Conservation (phyloP, 345 rosid species). For the Arabis hirsuta region DNA sequence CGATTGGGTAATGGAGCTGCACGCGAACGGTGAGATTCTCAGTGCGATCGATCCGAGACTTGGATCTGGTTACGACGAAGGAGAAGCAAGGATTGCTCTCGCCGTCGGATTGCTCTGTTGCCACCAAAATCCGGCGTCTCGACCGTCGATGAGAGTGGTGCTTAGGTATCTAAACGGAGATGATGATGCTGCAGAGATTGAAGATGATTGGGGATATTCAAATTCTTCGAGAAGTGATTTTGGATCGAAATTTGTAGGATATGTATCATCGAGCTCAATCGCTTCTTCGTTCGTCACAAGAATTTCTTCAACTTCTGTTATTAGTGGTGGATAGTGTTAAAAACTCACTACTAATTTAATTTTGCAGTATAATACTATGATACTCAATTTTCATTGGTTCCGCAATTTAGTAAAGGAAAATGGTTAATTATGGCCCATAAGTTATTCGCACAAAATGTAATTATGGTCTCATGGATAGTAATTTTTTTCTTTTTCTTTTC, state of each 20-base stretch:
- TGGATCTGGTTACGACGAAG: conserved; percentile 37
- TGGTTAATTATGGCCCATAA: no score
- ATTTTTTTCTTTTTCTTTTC: no score
- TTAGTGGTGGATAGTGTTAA: conserved; percentile 50
- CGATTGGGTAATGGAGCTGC: conserved; percentile 41
- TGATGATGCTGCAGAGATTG: conserved; percentile 47
- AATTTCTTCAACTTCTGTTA: conserved; percentile 44
- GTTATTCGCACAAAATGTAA: no score
- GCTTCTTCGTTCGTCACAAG: conserved; percentile 40
- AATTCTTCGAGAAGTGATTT: conserved; percentile 29
- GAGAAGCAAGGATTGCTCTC: conserved; percentile 58
- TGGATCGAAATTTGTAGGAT: conserved; percentile 34
- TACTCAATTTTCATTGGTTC: no score
- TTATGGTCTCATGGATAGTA: no score
- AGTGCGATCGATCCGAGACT: conserved; percentile 57
- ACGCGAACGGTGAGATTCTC: conserved; percentile 39
- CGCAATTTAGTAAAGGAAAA: no score
- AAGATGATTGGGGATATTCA: conserved; percentile 34
- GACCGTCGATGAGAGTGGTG: conserved; percentile 68
- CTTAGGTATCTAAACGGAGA: conserved; percentile 59
- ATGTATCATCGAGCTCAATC: conserved; percentile 34
- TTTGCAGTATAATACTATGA: not conserved
- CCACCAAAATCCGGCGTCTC: conserved; percentile 45
- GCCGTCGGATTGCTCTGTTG: conserved; percentile 61
- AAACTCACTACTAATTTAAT: not conserved